Percentiles rank a stretch among this genome's conserved stretches.
Evolutionary conservation across 495 filamentous ascomycete species (phyloP).

Genomic region (Neurospora discreta): DNA sequence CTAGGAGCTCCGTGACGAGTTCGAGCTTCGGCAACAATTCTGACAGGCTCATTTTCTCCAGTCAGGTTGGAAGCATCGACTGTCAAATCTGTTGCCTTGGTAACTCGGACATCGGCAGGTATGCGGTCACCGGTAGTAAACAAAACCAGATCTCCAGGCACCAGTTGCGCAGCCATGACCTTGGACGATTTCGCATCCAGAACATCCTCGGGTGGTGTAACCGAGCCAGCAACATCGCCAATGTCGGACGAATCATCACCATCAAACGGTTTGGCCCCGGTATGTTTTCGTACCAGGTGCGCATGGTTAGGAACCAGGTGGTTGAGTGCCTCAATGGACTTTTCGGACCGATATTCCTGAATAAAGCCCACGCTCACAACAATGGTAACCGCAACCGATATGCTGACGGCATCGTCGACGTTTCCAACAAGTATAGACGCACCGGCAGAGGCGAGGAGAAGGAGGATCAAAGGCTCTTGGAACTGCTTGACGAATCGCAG

Average conservation of each 20-base stretch:
- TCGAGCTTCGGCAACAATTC: slow-evolving; percentile 61
- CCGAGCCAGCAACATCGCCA: slow-evolving; percentile 25
- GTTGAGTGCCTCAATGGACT: slow-evolving; percentile 89
- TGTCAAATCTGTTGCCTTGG: slow-evolving; percentile 70
- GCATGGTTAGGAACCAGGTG: slow-evolving; percentile 90
- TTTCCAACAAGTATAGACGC: slow-evolving; percentile 91
- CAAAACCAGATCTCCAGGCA: slow-evolving; percentile 82
- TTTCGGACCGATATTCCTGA: slow-evolving; percentile 95
- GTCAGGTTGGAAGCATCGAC: slow-evolving; percentile 98
- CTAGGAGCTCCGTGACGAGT: slow-evolving; percentile 37
- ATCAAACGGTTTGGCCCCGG: slow-evolving; percentile 13
- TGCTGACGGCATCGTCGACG: slow-evolving; percentile 90
- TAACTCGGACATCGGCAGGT: slow-evolving; percentile 92
- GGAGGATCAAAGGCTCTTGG: slow-evolving; percentile 76
- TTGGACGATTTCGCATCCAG: slow-evolving; percentile 66
- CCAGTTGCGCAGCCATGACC: slow-evolving; percentile 74
- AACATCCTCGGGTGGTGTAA: slow-evolving; percentile 38
- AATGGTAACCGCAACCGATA: slow-evolving; percentile 88
- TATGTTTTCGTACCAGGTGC: slow-evolving; percentile 64
- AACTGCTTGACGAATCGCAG: slow-evolving; percentile 94
- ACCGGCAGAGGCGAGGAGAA: slow-evolving; percentile 83
- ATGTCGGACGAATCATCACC: slow-evolving; percentile 27
- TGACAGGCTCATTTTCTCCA: slow-evolving; percentile 88
- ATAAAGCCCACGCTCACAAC: slow-evolving; percentile 94
- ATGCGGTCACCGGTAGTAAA: slow-evolving; percentile 95